A percentile compares a stretch with the other conserved stretches of the same genome.
phyloP scores from a whole-genome alignment of 306 rosid genomes.

The Prunus salicina region DNA sequence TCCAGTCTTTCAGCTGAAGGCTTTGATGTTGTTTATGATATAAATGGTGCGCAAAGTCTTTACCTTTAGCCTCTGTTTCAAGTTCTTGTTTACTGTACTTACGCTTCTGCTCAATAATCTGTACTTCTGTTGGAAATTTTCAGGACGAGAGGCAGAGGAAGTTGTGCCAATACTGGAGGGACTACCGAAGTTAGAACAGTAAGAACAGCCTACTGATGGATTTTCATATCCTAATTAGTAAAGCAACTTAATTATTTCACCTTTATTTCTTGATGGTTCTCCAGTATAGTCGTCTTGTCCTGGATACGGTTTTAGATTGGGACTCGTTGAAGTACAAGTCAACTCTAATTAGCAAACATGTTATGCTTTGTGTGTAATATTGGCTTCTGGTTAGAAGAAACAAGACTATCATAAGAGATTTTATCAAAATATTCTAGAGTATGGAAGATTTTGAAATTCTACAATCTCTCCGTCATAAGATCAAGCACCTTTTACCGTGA shows the following conservation, averaged over 20 bases:
- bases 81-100: slow-evolving; percentile 1
- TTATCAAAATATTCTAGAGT: neutral
- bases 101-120: slow-evolving; percentile 8
- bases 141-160: slow-evolving; percentile 95
- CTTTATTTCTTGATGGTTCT: neutral
- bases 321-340: neutral
- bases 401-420: neutral
- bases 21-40: slow-evolving; percentile 91
- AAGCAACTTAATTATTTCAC: neutral
- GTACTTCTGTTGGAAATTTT: slow-evolving; percentile 13
- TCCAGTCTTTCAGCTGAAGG: slow-evolving; percentile 86
- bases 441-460: neutral
- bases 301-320: neutral
- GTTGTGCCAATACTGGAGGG: slow-evolving; percentile 85
- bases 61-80: neutral
- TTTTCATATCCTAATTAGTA: neutral
- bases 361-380: neutral
- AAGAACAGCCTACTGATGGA: slow-evolving; percentile 27
- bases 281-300: neutral
- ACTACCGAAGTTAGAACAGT: slow-evolving; percentile 88
- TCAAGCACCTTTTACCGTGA: neutral
- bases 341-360: neutral
- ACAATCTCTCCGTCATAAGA: neutral
- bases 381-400: neutral
- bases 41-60: slow-evolving; percentile 57